Evolutionary conservation across 352 stramenopile species (phyloP).

Genomic region (Ophiocytium majus): DNA sequence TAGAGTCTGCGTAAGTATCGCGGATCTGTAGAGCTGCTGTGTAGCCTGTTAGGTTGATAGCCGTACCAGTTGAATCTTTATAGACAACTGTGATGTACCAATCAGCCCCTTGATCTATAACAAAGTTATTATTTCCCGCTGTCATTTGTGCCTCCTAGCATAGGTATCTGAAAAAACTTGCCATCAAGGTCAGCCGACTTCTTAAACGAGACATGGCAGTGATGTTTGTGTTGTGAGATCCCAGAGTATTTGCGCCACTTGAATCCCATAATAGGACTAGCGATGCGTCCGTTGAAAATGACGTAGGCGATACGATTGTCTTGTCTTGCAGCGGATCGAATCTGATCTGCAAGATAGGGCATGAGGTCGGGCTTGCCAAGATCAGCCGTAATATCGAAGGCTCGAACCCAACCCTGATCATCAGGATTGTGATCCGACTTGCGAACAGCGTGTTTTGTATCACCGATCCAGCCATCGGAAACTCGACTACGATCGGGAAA

Average conservation of each 20-base stretch:
- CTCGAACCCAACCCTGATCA: slow-evolving; percentile 18
- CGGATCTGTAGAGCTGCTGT: slow-evolving; percentile 18
- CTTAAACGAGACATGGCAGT: slow-evolving; percentile 19
- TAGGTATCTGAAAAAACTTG: slow-evolving; percentile 22
- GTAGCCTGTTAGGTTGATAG: slow-evolving; percentile 19
- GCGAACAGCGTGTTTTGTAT: slow-evolving; percentile 19
- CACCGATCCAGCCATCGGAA: slow-evolving; percentile 17
- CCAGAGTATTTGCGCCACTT: slow-evolving; percentile 19
- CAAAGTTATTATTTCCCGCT: slow-evolving; percentile 21
- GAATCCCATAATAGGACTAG: slow-evolving; percentile 20
- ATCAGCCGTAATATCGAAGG: slow-evolving; percentile 19
- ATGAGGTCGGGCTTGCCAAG: slow-evolving; percentile 17
- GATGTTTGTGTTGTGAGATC: slow-evolving; percentile 20
- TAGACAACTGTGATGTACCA: slow-evolving; percentile 20
- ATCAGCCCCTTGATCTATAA: slow-evolving; percentile 20
- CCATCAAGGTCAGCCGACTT: slow-evolving; percentile 18
- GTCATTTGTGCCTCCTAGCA: slow-evolving; percentile 19
- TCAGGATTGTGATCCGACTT: slow-evolving; percentile 19
- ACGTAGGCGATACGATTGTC: slow-evolving; percentile 19
- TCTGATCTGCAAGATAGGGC: slow-evolving; percentile 19
- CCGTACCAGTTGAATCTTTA: slow-evolving; percentile 20
- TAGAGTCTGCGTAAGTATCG: slow-evolving; percentile 19
- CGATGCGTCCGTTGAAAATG: slow-evolving; percentile 19
- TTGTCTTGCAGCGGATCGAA: slow-evolving; percentile 19
- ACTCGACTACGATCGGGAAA: slow-evolving; percentile 19